Percentiles rank a stretch among this genome's conserved stretches.
Conservation (phyloP, 2,329 filamentous ascomycete species). For the Purpureocillium takamizusanense region DNA sequence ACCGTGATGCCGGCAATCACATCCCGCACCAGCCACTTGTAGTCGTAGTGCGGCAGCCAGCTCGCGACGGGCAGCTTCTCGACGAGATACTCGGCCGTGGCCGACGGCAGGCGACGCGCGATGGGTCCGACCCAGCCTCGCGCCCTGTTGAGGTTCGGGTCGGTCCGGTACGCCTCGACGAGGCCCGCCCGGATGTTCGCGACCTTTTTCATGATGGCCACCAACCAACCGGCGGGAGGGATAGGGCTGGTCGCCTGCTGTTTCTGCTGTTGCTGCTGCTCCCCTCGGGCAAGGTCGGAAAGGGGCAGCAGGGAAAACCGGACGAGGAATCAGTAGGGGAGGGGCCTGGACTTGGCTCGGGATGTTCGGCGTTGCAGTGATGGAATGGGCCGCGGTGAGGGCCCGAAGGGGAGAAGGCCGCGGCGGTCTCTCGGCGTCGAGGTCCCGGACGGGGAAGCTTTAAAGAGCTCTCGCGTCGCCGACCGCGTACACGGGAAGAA, state of each 20-base stretch:
- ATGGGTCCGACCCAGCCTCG: slow-evolving; percentile 14
- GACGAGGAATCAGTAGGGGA: too few species aligned
- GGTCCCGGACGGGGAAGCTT: slow-evolving; percentile 1
- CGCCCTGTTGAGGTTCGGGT: slow-evolving; percentile 16
- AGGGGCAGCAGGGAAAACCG: too few species aligned
- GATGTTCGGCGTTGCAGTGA: background rate
- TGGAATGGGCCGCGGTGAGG: too few species aligned
- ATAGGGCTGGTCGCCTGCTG: too few species aligned
- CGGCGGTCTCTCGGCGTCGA: background rate
- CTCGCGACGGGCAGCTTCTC: slow-evolving; percentile 54
- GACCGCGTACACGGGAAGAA: too few species aligned
- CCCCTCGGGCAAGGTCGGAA: too few species aligned
- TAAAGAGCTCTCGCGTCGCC: background rate
- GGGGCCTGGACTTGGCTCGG: background rate
- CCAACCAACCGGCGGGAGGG: too few species aligned
- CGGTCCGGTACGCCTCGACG: slow-evolving; percentile 12
- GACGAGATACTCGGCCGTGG: slow-evolving; percentile 43
- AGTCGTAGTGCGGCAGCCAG: slow-evolving; percentile 55
- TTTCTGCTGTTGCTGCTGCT: too few species aligned
- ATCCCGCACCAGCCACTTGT: slow-evolving; percentile 53
- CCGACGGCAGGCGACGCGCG: slow-evolving; percentile 34
- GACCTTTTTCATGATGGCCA: slow-evolving; percentile 13
- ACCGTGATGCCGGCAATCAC: slow-evolving; percentile 52
- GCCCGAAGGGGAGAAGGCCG: too few species aligned
- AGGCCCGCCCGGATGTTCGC: slow-evolving; percentile 10